phyloP scores from a whole-genome alignment of 306 rosid species.

The Prosopis cineraria region DNA sequence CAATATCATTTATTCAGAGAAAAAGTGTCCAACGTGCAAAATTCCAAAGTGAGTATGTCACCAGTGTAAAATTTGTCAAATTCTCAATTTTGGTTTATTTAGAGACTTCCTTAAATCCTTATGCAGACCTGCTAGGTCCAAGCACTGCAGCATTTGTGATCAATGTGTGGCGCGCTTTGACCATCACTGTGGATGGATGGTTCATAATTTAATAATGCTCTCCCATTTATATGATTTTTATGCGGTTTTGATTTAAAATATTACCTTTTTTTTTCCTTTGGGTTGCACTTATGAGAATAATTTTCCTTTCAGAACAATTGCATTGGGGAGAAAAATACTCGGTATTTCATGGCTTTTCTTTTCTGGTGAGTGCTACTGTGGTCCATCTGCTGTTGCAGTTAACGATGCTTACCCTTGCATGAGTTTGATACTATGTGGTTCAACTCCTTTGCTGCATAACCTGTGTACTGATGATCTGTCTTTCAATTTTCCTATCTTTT shows the following conservation, averaged over 20 bases:
- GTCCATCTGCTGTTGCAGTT: constrained; percentile 21
- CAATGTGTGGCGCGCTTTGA: constrained; percentile 95
- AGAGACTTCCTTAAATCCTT: constrained; percentile 18
- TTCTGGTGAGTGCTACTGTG: constrained; percentile 75
- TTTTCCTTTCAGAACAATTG: constrained; percentile 82
- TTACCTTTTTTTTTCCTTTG: constrained; percentile 13
- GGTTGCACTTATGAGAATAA: constrained; percentile 30
- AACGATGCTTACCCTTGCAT: background rate
- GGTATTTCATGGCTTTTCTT: constrained; percentile 88
- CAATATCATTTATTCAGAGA: constrained; percentile 72
- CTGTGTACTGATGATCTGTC: background rate
- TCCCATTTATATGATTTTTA: constrained; percentile 14
- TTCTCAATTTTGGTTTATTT: constrained; percentile 5
- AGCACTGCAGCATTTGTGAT: constrained; percentile 92
- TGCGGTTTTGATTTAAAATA: constrained; percentile 10
- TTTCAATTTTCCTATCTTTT: background rate
- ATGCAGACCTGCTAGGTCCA: constrained; percentile 96
- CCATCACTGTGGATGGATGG: constrained; percentile 99
- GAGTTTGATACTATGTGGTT: constrained; percentile 26
- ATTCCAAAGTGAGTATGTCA: constrained; percentile 71
- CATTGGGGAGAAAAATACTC: constrained; percentile 90
- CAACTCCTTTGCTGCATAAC: background rate
- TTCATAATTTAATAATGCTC: constrained; percentile 35
- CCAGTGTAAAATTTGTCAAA: constrained; percentile 5
- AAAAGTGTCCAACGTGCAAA: constrained; percentile 92